Conservation (phyloP, 257 asterid species). For the Solanum chmielewskii region DNA sequence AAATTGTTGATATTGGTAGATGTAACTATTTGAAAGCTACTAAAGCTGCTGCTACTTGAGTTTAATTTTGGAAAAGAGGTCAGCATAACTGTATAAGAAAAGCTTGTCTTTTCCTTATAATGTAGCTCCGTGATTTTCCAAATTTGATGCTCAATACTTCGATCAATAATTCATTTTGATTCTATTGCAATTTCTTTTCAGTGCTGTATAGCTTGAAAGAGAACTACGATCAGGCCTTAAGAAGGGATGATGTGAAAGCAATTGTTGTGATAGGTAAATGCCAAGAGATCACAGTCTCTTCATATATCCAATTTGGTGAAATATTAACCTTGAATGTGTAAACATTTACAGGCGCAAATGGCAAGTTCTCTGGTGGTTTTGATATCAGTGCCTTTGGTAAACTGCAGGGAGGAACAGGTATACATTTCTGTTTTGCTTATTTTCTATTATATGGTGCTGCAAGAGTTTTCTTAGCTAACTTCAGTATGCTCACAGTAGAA, state of each 20-base stretch:
- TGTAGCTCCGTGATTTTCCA: background rate
- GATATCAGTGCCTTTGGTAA: constrained; percentile 74
- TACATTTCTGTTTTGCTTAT: background rate
- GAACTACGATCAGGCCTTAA: constrained; percentile 64
- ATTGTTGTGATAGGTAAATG: constrained; percentile 68
- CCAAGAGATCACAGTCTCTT: background rate
- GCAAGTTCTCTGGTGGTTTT: constrained; percentile 96
- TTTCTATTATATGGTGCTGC: background rate
- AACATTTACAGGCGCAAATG: constrained; percentile 62
- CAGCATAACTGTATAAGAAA: background rate
- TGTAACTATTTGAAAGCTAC: background rate
- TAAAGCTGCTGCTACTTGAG: background rate
- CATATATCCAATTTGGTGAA: background rate
- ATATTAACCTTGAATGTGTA: background rate
- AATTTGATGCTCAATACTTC: background rate
- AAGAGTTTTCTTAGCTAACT: background rate
- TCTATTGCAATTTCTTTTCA: constrained; percentile 10
- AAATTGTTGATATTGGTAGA: background rate
- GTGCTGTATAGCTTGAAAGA: constrained; percentile 90
- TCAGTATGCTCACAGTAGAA: constrained; percentile 34
- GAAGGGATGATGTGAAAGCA: constrained; percentile 87
- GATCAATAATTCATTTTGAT: background rate
- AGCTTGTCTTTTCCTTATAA: background rate
- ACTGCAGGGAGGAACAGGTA: constrained; percentile 70
- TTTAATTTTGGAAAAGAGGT: background rate